Evolutionary conservation across 345 rosid genomes (phyloP).

Genomic region (Turnera subulata): DNA sequence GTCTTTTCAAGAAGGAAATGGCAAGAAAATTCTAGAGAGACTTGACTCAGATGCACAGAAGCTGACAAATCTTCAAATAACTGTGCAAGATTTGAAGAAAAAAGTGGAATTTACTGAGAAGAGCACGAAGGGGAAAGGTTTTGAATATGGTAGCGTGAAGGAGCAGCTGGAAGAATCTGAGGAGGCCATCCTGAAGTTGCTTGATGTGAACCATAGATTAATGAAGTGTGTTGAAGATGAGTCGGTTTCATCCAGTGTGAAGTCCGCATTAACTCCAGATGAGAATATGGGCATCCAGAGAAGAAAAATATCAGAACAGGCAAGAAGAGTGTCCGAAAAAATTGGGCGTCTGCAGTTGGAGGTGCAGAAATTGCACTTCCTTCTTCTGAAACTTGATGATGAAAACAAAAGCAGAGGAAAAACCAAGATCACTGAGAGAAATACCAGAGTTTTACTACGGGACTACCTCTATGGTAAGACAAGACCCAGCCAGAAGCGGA

Average conservation of each 20-base stretch:
- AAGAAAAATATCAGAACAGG: constrained; percentile 61
- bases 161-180: constrained; percentile 83
- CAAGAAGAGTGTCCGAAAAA: constrained; percentile 80
- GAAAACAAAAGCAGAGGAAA: constrained; percentile 51
- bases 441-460: constrained; percentile 61
- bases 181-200: constrained; percentile 54
- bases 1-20: constrained; percentile 48
- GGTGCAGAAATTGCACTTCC: constrained; percentile 81
- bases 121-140: constrained; percentile 52
- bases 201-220: constrained; percentile 56
- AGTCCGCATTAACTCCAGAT: constrained; percentile 38
- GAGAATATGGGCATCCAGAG: constrained; percentile 42
- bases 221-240: constrained; percentile 48
- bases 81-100: constrained; percentile 69
- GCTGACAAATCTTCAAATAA: constrained; percentile 71
- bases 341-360: constrained; percentile 81
- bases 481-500: constrained; percentile 39
- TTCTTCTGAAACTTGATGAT: constrained; percentile 64
- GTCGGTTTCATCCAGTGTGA: constrained; percentile 38
- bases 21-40: constrained; percentile 76
- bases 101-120: constrained; percentile 69
- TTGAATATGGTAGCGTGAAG: constrained; percentile 59
- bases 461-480: constrained; percentile 76
- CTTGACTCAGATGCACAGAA: constrained; percentile 87
- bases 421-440: constrained; percentile 40